phyloP scores from a whole-genome alignment of 331 rosid species.

The Quercus lobata region DNA sequence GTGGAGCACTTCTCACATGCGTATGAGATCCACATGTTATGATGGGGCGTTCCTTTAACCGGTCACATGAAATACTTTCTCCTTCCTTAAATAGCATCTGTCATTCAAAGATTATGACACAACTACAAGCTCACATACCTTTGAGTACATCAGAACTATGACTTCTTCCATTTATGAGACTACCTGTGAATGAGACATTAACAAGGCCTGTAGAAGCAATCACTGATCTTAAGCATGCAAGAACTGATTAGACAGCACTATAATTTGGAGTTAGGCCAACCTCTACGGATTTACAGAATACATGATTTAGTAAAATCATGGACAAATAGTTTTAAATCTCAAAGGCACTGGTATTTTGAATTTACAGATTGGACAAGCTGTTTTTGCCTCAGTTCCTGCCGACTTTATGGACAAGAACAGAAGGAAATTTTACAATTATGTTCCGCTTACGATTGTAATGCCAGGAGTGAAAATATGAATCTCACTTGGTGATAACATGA shows the following conservation, averaged over 20 bases:
- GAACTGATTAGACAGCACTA: background rate
- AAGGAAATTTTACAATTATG: constrained; percentile 23
- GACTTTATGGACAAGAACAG: constrained; percentile 29
- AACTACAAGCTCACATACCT: background rate
- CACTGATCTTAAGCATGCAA: background rate
- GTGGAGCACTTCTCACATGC: no score
- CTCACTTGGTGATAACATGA: constrained; percentile 20
- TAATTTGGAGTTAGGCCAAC: background rate
- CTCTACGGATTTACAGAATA: constrained; percentile 16
- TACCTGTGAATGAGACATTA: background rate
- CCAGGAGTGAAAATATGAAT: constrained; percentile 30
- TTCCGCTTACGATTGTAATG: background rate
- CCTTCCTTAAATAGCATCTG: background rate
- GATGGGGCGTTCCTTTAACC: no score
- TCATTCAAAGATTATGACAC: background rate
- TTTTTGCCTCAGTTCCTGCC: constrained; percentile 40
- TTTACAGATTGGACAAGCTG: constrained; percentile 50
- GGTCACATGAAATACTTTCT: no score
- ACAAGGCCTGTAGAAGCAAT: background rate
- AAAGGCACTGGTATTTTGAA: constrained; percentile 31
- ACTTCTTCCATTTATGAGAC: background rate
- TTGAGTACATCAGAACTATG: background rate
- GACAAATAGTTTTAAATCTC: constrained; percentile 23
- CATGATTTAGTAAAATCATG: constrained; percentile 6
- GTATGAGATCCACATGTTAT: no score